Percentiles rank a stretch among this genome's conserved stretches.
These are phyloP conservation scores for Cladosporium sp. DNA, from an alignment of 2,329 filamentous ascomycete species.

Conservation along the genomic window DNA sequence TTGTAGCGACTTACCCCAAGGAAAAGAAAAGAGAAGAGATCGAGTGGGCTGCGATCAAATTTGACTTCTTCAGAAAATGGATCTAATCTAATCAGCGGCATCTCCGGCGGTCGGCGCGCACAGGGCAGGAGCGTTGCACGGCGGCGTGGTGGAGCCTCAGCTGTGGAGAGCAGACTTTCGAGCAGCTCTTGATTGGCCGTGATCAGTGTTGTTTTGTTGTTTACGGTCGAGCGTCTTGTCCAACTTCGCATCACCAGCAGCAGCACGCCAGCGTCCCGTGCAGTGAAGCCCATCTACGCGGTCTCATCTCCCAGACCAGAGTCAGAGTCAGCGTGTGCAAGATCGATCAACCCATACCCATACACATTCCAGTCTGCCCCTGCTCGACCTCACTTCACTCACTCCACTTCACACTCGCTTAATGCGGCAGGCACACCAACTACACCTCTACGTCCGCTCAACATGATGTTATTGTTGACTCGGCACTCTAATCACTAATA, in stretches of 20 bases:
- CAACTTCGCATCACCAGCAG: neutral
- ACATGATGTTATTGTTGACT: slow-evolving; percentile 11
- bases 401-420: slow-evolving; percentile 7
- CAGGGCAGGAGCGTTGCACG: neutral
- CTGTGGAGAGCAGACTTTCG: neutral
- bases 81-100: slow-evolving; percentile 10
- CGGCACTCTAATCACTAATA: neutral
- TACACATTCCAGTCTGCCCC: neutral
- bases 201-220: neutral
- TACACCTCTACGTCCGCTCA: neutral
- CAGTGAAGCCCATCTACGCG: neutral
- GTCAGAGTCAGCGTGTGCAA: neutral
- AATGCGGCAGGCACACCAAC: slow-evolving; percentile 14
- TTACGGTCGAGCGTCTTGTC: neutral
- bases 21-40: slow-evolving; percentile 41
- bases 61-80: neutral
- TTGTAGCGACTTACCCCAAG: slow-evolving; percentile 48
- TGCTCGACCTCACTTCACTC: slow-evolving; percentile 5
- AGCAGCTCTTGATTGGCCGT: neutral
- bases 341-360: neutral
- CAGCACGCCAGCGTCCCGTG: slow-evolving; percentile 6
- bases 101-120: neutral
- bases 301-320: slow-evolving; percentile 1
- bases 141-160: neutral
- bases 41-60: slow-evolving; percentile 9